Evolutionary conservation across 805 yeast species (phyloP).

Genomic region (Starmerella vaccinii): DNA sequence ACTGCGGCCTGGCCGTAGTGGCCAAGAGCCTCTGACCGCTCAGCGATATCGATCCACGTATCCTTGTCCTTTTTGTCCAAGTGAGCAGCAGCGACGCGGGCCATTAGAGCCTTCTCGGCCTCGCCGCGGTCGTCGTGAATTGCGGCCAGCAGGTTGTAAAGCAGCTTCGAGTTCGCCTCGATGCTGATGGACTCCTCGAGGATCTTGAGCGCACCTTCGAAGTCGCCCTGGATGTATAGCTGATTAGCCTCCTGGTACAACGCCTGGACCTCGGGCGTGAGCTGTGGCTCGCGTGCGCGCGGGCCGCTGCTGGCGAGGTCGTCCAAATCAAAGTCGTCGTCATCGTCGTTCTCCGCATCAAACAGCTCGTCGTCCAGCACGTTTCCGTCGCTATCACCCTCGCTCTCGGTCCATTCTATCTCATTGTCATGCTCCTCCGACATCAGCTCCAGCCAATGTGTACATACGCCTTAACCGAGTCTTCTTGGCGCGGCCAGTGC

Average conservation of each 20-base stretch:
- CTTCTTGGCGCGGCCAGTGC: too few relatives aligned
- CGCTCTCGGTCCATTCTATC: slow-evolving; percentile 23
- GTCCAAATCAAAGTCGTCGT: slow-evolving; percentile 9
- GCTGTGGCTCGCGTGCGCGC: slow-evolving; percentile 21
- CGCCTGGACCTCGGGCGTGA: slow-evolving; percentile 24
- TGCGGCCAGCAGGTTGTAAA: slow-evolving; percentile 28
- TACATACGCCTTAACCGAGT: too few relatives aligned
- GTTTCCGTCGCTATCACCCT: slow-evolving; percentile 21
- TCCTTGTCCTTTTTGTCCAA: slow-evolving; percentile 63
- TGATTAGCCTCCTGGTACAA: slow-evolving; percentile 23
- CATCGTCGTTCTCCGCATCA: slow-evolving; percentile 16
- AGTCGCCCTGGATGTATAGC: slow-evolving; percentile 21
- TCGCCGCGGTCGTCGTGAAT: slow-evolving; percentile 44
- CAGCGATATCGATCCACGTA: slow-evolving; percentile 84
- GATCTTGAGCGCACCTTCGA: slow-evolving; percentile 27
- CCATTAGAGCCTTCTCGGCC: slow-evolving; percentile 30
- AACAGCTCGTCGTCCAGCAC: slow-evolving; percentile 11
- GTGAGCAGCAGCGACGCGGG: slow-evolving; percentile 46
- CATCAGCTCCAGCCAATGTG: background rate
- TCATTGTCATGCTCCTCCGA: slow-evolving; percentile 9
- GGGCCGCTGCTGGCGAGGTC: background rate
- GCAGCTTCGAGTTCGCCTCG: slow-evolving; percentile 27
- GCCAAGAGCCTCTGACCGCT: slow-evolving; percentile 61
- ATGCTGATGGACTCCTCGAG: slow-evolving; percentile 28
- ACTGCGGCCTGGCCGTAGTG: slow-evolving; percentile 43